Conservation (phyloP, 2,329 filamentous ascomycete genomes). For the Blastomyces gilchristii region DNA sequence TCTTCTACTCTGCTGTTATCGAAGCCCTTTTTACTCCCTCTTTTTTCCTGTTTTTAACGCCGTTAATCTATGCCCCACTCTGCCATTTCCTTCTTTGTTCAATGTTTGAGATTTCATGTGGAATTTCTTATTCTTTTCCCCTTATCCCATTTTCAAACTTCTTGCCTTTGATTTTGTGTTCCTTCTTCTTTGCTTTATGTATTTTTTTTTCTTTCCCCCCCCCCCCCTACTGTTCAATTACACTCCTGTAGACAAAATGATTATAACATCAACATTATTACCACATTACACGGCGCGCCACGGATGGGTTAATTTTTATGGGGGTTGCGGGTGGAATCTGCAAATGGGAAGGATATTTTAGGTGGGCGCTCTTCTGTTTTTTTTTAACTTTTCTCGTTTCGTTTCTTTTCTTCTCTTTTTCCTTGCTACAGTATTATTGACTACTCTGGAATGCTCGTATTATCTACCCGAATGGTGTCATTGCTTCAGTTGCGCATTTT, state of each 20-base stretch:
- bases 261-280: conserved; percentile 2
- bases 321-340: not conserved
- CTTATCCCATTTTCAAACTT: not conserved
- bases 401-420: not conserved
- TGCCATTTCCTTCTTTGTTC: not conserved
- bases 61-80: not conserved
- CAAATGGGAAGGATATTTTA: not conserved
- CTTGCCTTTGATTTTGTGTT: not conserved
- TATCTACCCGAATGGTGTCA: not conserved
- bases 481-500: not conserved
- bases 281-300: conserved; percentile 2
- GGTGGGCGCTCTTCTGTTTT: not conserved
- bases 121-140: not conserved
- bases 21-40: conserved; percentile 10
- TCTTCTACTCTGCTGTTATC: conserved; percentile 7
- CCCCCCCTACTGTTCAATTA: not conserved
- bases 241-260: not conserved
- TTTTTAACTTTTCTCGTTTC: not conserved
- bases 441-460: not conserved
- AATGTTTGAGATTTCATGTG: not conserved
- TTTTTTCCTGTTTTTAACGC: conserved; percentile 4
- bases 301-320: not conserved
- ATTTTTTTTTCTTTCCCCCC: too few species aligned
- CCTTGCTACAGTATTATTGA: not conserved
- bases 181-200: not conserved